Evolutionary conservation across 2,329 filamentous ascomycete species (phyloP), one percentile per base, ranked within the genome.

Genomic region (Thermothelomyces thermophilus): DNA sequence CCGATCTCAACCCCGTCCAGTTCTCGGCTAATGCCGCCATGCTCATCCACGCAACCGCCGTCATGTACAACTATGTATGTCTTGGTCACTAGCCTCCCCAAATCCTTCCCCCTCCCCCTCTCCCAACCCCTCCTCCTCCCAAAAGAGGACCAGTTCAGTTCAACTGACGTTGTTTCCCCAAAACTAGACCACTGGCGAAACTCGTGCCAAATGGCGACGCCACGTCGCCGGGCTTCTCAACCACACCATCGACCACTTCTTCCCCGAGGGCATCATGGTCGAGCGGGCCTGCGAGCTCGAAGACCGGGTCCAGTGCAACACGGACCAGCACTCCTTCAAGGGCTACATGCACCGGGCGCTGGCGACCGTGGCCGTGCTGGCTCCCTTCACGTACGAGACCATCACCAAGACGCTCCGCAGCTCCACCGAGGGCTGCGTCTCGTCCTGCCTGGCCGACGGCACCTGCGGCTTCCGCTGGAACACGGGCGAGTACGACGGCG

Each of bases 21-120:
- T 84, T 78, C 68, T 76, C 78, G 0, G 81, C 83, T 62, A 81
- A 79, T 58, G 74, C 78, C 33, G 81, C 77, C 17, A 70, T 80
- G 3, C 79, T 75, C 51, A 60, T 82, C 4, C 70, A 76, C 28
- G 82, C 81, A 2, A 74, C 76, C 1, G 81, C 82, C 2, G 76
- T 75, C 60, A 80, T 86, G 79, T 86, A 82, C 63, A 83, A 84
- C 58, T 71, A 66, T 39, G 72, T 74, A 60, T 58, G 71, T 65
- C 22, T 20, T 26, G n/a, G n/a, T n/a, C n/a, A n/a, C n/a, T n/a
- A n/a, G n/a, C n/a, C n/a, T n/a, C n/a, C n/a, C n/a, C n/a, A n/a
- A n/a, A n/a, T 24, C n/a, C 19, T 30, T 8, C 20, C n/a, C 28
- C 26, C 10, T 11, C 22, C 17, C 11, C 10, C 14, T 4, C 11